Evolutionary conservation across 2,329 filamentous ascomycete genomes (phyloP).

Genomic region (Aspergillus neoniger): DNA sequence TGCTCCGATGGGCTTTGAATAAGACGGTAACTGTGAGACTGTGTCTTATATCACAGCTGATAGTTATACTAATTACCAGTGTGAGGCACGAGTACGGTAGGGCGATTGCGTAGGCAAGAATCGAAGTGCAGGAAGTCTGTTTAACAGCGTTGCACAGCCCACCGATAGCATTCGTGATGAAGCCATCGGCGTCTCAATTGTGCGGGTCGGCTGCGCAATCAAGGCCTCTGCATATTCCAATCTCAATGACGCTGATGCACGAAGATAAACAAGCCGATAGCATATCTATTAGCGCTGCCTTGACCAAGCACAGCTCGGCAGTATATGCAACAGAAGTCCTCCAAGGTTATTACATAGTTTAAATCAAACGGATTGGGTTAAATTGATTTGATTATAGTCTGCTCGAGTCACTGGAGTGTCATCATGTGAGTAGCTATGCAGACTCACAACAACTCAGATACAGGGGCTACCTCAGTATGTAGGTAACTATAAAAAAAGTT

Average conservation of each 20-base stretch:
- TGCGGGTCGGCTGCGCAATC: constrained; percentile 52
- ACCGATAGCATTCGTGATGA: constrained; percentile 54
- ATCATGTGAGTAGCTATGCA: too few relatives aligned
- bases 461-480: too few relatives aligned
- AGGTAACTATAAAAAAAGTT: too few relatives aligned
- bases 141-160: too few relatives aligned
- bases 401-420: too few relatives aligned
- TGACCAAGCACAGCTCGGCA: too few relatives aligned
- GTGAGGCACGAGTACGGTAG: constrained; percentile 56
- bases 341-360: too few relatives aligned
- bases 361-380: too few relatives aligned
- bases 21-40: constrained; percentile 35
- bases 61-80: constrained; percentile 49
- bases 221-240: constrained; percentile 52
- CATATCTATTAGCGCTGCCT: constrained; percentile 28
- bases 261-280: constrained; percentile 50
- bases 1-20: constrained; percentile 31
- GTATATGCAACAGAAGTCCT: too few relatives aligned
- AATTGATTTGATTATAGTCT: too few relatives aligned
- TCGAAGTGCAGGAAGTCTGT: constrained; percentile 51
- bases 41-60: constrained; percentile 46
- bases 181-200: constrained; percentile 48
- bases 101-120: constrained; percentile 52
- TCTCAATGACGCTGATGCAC: constrained; percentile 53
- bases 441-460: too few relatives aligned